Percentiles rank a stretch among this genome's conserved stretches.
These are phyloP conservation scores for Nigrospora sphaerica DNA, from an alignment of 2,329 filamentous ascomycete genomes.

Conservation along the genomic window DNA sequence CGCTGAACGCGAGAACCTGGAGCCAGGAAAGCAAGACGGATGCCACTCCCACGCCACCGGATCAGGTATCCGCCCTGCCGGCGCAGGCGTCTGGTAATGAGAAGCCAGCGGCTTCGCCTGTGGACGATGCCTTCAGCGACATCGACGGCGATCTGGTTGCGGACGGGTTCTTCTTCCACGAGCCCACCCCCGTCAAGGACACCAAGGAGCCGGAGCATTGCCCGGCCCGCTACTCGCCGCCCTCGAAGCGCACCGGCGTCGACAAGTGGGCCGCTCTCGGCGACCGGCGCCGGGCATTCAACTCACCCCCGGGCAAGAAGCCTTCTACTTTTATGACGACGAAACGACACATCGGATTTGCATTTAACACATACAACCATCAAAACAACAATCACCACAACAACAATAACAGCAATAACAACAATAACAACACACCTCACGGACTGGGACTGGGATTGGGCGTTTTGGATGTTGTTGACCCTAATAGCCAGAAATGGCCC, in stretches of 20 bases:
- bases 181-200: constrained; percentile 32
- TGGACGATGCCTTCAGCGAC: constrained; percentile 33
- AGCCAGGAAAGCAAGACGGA: constrained; percentile 63
- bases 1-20: constrained; percentile 70
- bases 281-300: constrained; percentile 68
- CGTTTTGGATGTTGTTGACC: constrained; percentile 35
- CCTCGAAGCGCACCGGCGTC: constrained; percentile 52
- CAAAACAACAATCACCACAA: constrained; percentile 19
- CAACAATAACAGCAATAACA: not conserved
- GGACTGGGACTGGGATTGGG: constrained; percentile 25
- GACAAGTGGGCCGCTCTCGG: constrained; percentile 92
- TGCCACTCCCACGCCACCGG: constrained; percentile 21
- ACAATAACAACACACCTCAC: constrained; percentile 3
- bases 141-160: constrained; percentile 60
- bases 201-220: constrained; percentile 25
- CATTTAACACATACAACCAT: constrained; percentile 24
- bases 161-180: constrained; percentile 69
- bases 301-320: constrained; percentile 42
- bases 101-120: constrained; percentile 28
- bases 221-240: constrained; percentile 51
- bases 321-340: constrained; percentile 36
- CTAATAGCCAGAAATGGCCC: constrained; percentile 26
- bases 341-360: constrained; percentile 32
- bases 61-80: constrained; percentile 36
- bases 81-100: constrained; percentile 34